phyloP scores from a whole-genome alignment of 768 basidiomycete species.

The Rhodotorula babjevae region DNA sequence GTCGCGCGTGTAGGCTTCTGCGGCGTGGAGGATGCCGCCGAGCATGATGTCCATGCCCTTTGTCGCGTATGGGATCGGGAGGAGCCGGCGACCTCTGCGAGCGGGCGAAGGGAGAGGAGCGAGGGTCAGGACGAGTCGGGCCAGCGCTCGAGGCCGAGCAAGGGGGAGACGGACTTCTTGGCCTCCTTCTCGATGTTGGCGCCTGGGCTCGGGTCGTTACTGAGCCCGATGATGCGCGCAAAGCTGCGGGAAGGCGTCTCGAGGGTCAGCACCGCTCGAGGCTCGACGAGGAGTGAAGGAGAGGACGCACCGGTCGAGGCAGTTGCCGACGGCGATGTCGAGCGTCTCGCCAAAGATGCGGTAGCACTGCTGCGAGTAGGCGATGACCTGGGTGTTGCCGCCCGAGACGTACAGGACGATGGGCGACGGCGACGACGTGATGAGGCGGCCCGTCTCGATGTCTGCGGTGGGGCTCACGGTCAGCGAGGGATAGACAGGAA shows the following conservation, averaged over 20 bases:
- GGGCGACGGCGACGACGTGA: slow-evolving; percentile 90
- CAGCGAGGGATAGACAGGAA: background rate
- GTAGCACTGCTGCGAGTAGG: slow-evolving; percentile 94
- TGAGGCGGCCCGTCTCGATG: slow-evolving; percentile 95
- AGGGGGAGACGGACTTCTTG: slow-evolving; percentile 59
- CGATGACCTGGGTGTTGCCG: slow-evolving; percentile 98
- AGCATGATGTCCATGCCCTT: slow-evolving; percentile 98
- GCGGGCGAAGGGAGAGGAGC: no score
- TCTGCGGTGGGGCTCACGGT: slow-evolving; percentile 55
- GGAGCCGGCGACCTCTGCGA: slow-evolving; percentile 70
- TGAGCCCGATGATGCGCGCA: slow-evolving; percentile 84
- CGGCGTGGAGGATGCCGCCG: slow-evolving; percentile 84
- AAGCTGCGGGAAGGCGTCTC: slow-evolving; percentile 50
- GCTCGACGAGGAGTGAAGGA: background rate
- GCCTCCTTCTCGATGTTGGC: slow-evolving; percentile 97
- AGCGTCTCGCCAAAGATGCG: slow-evolving; percentile 98
- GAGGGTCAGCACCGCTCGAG: background rate
- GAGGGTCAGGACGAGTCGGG: no score
- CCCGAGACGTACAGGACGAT: slow-evolving; percentile 97
- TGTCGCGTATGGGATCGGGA: slow-evolving; percentile 85
- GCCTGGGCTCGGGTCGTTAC: slow-evolving; percentile 92
- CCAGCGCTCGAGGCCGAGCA: no score
- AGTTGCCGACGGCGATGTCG: slow-evolving; percentile 99
- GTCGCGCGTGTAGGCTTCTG: slow-evolving; percentile 80
- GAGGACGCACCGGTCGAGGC: slow-evolving; percentile 66